phyloP scores from a whole-genome alignment of 1,284 basidiomycete genomes.

The Cryptococcus sp. region DNA sequence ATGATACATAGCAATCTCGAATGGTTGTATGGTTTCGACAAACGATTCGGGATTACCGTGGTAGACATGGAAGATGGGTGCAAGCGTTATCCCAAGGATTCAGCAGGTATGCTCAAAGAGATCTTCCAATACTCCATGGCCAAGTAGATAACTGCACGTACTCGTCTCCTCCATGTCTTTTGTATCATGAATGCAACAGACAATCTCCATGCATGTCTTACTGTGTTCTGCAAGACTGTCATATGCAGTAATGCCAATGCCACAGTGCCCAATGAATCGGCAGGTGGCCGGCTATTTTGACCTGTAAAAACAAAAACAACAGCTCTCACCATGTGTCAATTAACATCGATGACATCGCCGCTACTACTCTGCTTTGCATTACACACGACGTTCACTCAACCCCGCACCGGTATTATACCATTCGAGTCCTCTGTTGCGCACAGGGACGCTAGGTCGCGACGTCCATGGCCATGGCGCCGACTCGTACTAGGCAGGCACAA shows the following conservation, averaged over 20 bases:
- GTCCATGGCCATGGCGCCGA: not conserved
- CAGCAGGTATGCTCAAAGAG: constrained; percentile 23
- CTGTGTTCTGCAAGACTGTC: too few relatives aligned
- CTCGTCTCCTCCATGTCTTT: too few relatives aligned
- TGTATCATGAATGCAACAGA: too few relatives aligned
- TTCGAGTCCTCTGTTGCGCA: too few relatives aligned
- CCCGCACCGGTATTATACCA: too few relatives aligned
- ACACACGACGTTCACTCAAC: too few relatives aligned
- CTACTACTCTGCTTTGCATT: too few relatives aligned
- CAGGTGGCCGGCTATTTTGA: not conserved
- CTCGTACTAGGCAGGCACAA: not conserved
- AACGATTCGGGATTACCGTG: constrained; percentile 37
- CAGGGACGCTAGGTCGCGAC: too few relatives aligned
- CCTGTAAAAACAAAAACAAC: too few relatives aligned
- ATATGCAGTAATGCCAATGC: not conserved
- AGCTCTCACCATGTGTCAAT: too few relatives aligned
- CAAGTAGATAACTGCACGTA: not conserved
- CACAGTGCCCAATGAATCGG: not conserved
- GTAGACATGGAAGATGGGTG: constrained; percentile 37
- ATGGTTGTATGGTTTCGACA: constrained; percentile 54
- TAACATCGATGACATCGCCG: too few relatives aligned
- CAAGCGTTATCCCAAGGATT: constrained; percentile 34
- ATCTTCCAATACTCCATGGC: not conserved
- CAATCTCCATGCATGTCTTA: too few relatives aligned
- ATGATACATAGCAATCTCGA: constrained; percentile 65